These are phyloP conservation scores for Fagopyrum tataricum DNA, from an alignment of 148 eudicot species.

Conservation along the genomic window DNA sequence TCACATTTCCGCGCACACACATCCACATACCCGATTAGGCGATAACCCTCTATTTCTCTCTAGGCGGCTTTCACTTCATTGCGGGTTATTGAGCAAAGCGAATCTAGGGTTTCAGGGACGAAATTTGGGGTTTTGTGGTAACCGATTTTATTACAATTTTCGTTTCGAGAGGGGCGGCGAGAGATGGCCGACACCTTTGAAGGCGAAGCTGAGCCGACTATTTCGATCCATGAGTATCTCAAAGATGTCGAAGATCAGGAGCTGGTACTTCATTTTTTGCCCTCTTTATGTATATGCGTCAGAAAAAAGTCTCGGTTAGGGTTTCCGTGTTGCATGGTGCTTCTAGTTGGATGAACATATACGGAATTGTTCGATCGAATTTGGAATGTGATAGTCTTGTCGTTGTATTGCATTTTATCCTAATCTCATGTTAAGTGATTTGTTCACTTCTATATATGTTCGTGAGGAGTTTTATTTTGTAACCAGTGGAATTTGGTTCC, in stretches of 20 bases:
- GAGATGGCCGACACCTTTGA: conserved; percentile 64
- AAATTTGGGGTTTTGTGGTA: conserved; percentile 1
- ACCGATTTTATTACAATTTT: background rate
- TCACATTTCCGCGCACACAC: background rate
- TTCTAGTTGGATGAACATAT: background rate
- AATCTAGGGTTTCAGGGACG: conserved; percentile 1
- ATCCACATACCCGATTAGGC: background rate
- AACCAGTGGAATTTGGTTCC: too few relatives aligned
- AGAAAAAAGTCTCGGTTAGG: background rate
- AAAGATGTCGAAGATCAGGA: conserved; percentile 77
- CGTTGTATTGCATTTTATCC: background rate
- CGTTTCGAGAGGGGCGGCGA: background rate
- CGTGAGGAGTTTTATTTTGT: too few relatives aligned
- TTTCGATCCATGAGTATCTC: conserved; percentile 65
- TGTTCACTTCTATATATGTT: too few relatives aligned
- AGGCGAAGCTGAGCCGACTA: conserved; percentile 51
- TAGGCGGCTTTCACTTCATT: background rate
- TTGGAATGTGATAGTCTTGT: background rate
- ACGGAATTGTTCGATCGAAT: background rate
- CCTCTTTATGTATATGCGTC: background rate
- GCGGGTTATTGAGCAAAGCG: background rate
- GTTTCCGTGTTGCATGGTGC: conserved; percentile 5
- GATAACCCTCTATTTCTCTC: background rate
- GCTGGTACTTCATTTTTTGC: conserved; percentile 35
- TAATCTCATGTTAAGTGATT: background rate